Conservation (phyloP, 768 basidiomycete genomes). For the Clitopilus passeckerianus region DNA sequence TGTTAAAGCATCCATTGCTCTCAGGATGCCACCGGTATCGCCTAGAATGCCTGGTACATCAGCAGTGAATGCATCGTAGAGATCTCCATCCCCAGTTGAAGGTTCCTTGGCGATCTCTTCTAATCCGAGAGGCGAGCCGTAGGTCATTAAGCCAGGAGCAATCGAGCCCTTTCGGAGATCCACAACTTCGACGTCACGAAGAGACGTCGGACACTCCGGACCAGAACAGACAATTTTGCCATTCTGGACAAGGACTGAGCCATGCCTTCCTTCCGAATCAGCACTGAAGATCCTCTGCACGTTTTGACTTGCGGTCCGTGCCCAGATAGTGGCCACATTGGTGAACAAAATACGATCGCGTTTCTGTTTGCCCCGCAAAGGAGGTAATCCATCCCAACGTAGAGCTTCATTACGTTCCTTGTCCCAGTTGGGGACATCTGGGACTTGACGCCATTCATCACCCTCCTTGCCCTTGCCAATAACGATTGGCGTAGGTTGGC, state of each 20-base stretch:
- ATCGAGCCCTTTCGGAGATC: conserved; percentile 69
- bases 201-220: conserved; percentile 20
- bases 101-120: conserved; percentile 71
- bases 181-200: conserved; percentile 25
- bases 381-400: conserved; percentile 67
- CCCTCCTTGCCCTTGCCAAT: conserved; percentile 40
- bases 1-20: conserved; percentile 66
- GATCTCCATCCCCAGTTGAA: conserved; percentile 59
- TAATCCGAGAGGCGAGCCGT: conserved; percentile 69
- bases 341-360: conserved; percentile 45
- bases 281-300: conserved; percentile 26
- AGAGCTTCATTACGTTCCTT: conserved; percentile 55
- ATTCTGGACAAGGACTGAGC: conserved; percentile 36
- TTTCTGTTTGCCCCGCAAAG: conserved; percentile 36
- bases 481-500: conserved; percentile 32
- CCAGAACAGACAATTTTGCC: conserved; percentile 54
- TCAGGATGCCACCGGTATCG: conserved; percentile 47
- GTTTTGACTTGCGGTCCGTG: conserved; percentile 20
- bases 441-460: conserved; percentile 38
- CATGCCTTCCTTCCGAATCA: conserved; percentile 14
- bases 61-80: conserved; percentile 48
- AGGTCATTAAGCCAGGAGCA: conserved; percentile 59
- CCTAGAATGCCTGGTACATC: conserved; percentile 41
- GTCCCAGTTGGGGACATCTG: conserved; percentile 58
- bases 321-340: conserved; percentile 60